These are phyloP conservation scores for Pisolithus marmoratus DNA, from an alignment of 768 basidiomycete species.

Conservation along the genomic window DNA sequence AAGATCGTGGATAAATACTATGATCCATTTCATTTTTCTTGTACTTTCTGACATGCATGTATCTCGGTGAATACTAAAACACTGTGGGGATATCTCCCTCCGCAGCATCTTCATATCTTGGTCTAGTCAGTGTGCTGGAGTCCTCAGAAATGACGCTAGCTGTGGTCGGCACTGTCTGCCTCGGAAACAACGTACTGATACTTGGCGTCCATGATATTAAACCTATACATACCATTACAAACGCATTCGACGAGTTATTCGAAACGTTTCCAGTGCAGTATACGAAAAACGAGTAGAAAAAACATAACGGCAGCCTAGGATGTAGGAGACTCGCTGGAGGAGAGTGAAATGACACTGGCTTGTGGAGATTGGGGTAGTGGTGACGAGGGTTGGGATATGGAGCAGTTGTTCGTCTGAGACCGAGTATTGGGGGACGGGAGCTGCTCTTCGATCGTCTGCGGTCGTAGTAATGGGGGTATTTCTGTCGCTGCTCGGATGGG, in stretches of 20 bases:
- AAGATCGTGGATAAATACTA: not conserved
- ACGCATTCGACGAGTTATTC: not conserved
- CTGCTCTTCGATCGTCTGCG: constrained; percentile 18
- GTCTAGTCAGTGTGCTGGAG: no score
- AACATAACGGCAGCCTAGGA: constrained; percentile 4
- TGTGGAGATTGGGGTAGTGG: constrained; percentile 11
- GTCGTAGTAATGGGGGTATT: constrained; percentile 22
- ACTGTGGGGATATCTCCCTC: not conserved
- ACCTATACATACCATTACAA: no score
- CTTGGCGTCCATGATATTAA: no score
- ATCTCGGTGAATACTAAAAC: not conserved
- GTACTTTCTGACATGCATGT: not conserved
- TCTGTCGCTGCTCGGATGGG: constrained; percentile 39
- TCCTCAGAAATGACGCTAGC: no score
- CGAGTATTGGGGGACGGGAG: constrained; percentile 1
- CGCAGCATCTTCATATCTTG: not conserved
- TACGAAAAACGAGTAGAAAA: not conserved
- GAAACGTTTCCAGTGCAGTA: not conserved
- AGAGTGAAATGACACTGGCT: constrained; percentile 12
- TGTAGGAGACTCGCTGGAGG: constrained; percentile 5
- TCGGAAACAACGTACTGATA: no score
- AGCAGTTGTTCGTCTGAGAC: constrained; percentile 3
- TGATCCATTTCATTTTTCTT: not conserved
- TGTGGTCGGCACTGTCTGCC: no score
- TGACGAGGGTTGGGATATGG: constrained; percentile 14